Conservation (phyloP, 345 rosid species). For the Gossypium ekmanianum region DNA sequence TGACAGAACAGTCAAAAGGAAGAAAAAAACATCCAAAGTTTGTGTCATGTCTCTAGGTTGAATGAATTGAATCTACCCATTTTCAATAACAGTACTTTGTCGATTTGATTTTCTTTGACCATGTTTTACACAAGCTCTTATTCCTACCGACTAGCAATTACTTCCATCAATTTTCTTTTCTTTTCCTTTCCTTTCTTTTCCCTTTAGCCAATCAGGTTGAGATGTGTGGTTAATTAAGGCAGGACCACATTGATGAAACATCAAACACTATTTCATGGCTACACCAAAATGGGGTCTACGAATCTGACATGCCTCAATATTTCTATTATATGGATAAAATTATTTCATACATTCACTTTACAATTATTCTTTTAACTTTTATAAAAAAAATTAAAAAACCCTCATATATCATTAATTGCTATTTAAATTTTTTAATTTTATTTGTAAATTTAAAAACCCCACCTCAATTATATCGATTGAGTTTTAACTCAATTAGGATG, state of each 20-base stretch:
- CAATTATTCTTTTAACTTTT: no score
- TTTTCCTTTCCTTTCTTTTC: neutral
- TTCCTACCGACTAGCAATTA: neutral
- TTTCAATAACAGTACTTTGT: slow-evolving; percentile 8
- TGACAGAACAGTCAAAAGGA: slow-evolving; percentile 5
- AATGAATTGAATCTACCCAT: slow-evolving; percentile 28
- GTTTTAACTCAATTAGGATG: no score
- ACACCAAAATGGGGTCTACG: slow-evolving; percentile 14
- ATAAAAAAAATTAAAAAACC: no score
- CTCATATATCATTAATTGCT: no score
- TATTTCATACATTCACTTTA: no score
- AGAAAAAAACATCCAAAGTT: no score
- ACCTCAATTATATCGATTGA: no score
- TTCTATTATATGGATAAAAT: no score
- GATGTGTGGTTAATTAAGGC: neutral
- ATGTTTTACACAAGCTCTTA: slow-evolving; percentile 8
- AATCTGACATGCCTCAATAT: neutral
- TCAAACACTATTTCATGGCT: neutral
- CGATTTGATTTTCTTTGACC: slow-evolving; percentile 10
- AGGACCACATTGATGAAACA: neutral
- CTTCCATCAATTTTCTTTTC: neutral
- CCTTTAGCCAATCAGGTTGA: neutral
- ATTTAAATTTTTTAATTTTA: no score
- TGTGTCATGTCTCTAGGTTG: neutral
- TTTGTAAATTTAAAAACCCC: no score